Percentiles rank a stretch among this genome's conserved stretches.
Evolutionary conservation across 148 eudicot genomes (phyloP).

Genomic region (Agrostemma githago): DNA sequence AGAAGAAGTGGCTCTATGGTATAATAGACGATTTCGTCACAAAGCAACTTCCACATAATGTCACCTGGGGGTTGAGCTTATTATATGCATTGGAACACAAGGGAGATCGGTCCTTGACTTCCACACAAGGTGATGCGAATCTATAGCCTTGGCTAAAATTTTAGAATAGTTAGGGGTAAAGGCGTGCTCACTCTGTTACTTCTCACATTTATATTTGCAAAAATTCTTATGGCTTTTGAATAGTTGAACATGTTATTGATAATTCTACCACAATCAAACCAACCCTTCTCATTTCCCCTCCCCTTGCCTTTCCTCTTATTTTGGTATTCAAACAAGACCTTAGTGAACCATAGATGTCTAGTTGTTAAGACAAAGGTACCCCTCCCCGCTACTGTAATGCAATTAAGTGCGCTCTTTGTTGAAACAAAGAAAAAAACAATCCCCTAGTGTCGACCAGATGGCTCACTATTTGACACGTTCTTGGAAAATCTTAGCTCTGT

Average conservation of each 20-base stretch:
- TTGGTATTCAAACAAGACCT: too few species aligned
- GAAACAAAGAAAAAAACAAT: too few species aligned
- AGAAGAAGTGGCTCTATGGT: constrained; percentile 86
- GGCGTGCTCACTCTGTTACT: background rate
- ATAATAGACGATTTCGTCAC: constrained; percentile 85
- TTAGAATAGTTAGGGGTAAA: background rate
- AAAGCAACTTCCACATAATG: constrained; percentile 95
- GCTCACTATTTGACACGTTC: background rate
- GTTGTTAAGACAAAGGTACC: too few species aligned
- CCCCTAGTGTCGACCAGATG: background rate
- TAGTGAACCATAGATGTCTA: too few species aligned
- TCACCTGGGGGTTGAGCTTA: constrained; percentile 96
- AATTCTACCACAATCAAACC: background rate
- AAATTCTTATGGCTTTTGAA: background rate
- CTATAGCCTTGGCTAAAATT: background rate
- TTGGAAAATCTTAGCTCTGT: background rate
- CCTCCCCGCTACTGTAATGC: too few species aligned
- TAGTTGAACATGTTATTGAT: constrained; percentile 9
- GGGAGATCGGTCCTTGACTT: constrained; percentile 83
- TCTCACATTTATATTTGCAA: background rate
- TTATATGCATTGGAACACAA: constrained; percentile 87
- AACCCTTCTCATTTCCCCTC: too few species aligned
- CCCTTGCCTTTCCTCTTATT: too few species aligned
- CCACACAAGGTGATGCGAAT: constrained; percentile 73
- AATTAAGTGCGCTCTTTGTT: too few species aligned